phyloP scores from a whole-genome alignment of 257 asterid genomes.

The Rauvolfia tetraphylla region DNA sequence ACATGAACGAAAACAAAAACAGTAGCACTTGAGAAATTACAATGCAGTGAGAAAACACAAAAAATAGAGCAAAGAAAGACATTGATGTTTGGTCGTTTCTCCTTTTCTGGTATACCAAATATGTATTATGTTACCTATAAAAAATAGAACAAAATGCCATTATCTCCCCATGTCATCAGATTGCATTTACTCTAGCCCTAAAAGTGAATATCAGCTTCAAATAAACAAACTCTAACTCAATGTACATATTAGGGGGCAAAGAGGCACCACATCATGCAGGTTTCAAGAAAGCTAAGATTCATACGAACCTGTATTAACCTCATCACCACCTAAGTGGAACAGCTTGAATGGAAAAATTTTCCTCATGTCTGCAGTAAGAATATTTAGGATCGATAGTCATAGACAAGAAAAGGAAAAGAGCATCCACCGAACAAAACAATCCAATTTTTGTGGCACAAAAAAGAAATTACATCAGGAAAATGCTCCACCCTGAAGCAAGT shows the following conservation, averaged over 20 bases:
- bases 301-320: constrained; percentile 77
- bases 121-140: too few species aligned
- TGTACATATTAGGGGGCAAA: not conserved
- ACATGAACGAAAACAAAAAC: not conserved
- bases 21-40: not conserved
- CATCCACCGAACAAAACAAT: not conserved
- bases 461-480: not conserved
- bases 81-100: not conserved
- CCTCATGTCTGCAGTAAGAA: constrained; percentile 61
- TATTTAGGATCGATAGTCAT: constrained; percentile 13
- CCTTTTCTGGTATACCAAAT: not conserved
- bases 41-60: not conserved
- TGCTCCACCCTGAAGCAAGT: not conserved
- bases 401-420: constrained; percentile 9
- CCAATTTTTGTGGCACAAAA: too few species aligned
- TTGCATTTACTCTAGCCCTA: not conserved
- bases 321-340: constrained; percentile 95
- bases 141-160: too few species aligned
- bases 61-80: not conserved
- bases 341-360: constrained; percentile 83
- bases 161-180: not conserved
- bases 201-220: not conserved
- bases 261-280: not conserved
- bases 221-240: not conserved
- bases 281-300: constrained; percentile 7